These are phyloP conservation scores for Tetrahymena malaccensis DNA, from an alignment of 73 alveolate genomes.

Conservation along the genomic window DNA sequence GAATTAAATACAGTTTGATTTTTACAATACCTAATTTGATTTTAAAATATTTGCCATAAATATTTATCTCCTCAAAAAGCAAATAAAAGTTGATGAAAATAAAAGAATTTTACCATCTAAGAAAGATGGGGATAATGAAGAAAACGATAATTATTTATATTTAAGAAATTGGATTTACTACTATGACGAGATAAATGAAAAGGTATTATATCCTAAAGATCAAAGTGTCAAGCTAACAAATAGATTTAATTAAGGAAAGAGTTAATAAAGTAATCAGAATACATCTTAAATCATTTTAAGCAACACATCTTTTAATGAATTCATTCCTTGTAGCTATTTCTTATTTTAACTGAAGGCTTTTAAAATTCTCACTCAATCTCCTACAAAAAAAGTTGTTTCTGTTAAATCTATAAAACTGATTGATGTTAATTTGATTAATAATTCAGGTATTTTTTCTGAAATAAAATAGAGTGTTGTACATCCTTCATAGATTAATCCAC, in stretches of 20 bases:
- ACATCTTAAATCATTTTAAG: neutral
- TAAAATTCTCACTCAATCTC: neutral
- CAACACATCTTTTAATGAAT: neutral
- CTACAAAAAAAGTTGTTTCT: neutral
- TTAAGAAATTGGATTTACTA: neutral
- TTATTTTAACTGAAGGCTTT: neutral
- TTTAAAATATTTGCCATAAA: neutral
- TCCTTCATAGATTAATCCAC: neutral
- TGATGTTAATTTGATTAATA: neutral
- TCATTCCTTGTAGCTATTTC: neutral
- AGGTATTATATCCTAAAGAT: neutral
- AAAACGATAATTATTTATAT: neutral
- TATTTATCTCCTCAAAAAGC: neutral
- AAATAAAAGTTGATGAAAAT: neutral
- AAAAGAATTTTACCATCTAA: neutral
- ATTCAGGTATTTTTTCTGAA: neutral
- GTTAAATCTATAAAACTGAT: neutral
- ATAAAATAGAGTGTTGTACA: neutral
- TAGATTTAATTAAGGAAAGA: neutral
- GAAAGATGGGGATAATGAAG: neutral
- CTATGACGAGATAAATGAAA: neutral
- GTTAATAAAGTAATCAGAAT: neutral
- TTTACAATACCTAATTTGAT: neutral
- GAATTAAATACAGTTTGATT: neutral
- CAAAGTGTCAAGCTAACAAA: neutral